Conservation (phyloP, 208 protist genomes). For the Leishmania tropica region DNA sequence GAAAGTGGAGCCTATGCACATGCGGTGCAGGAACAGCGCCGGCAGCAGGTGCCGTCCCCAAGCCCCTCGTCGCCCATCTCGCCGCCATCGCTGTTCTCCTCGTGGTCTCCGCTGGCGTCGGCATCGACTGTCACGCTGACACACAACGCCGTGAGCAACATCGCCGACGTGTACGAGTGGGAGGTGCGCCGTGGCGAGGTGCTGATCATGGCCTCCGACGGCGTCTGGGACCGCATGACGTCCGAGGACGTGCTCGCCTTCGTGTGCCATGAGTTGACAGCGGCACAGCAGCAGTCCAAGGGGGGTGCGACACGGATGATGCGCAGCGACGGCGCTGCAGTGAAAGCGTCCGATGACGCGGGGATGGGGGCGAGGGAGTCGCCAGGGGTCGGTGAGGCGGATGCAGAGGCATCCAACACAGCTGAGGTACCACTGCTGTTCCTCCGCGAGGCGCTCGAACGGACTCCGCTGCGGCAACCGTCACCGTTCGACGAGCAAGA, state of each 20-base stretch:
- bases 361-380: neutral
- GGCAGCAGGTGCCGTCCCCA: neutral
- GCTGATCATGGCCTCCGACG: slow-evolving; percentile 76
- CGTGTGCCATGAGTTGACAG: slow-evolving; percentile 28
- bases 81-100: slow-evolving; percentile 6
- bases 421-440: neutral
- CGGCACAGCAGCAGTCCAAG: neutral
- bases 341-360: neutral
- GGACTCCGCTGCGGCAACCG: slow-evolving; percentile 9
- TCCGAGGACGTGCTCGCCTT: slow-evolving; percentile 62
- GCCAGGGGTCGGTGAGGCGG: neutral
- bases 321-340: neutral
- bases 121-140: neutral
- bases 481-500: neutral
- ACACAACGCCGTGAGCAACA: slow-evolving; percentile 70
- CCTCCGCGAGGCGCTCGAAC: neutral
- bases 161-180: slow-evolving; percentile 73
- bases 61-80: neutral
- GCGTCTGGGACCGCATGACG: slow-evolving; percentile 79
- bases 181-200: slow-evolving; percentile 66
- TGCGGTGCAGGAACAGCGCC: neutral
- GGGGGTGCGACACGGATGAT: neutral
- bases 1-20: neutral
- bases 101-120: neutral
- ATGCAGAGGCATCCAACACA: neutral